A percentile compares a stretch with the other conserved stretches of the same genome.
phyloP scores from a whole-genome alignment of 768 basidiomycete species.

The Clitopilus passeckerianus region DNA sequence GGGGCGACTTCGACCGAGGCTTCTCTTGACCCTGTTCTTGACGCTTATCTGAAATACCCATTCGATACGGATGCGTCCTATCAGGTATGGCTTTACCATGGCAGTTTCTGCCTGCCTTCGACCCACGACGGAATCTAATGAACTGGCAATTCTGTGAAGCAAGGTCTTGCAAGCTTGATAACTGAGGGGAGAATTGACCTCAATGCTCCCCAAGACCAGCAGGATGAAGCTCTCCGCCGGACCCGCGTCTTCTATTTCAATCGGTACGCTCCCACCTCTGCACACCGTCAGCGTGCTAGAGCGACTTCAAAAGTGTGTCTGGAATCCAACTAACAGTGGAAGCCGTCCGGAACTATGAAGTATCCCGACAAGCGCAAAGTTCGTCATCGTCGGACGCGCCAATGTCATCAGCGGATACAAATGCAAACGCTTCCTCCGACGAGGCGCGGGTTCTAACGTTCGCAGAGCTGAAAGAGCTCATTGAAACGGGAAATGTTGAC shows the following conservation, averaged over 20 bases:
- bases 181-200: slow-evolving; percentile 31
- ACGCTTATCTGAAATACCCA: slow-evolving; percentile 35
- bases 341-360: not conserved
- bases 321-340: not conserved
- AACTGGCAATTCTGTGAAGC: slow-evolving; percentile 32
- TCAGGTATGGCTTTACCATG: slow-evolving; percentile 36
- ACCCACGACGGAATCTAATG: slow-evolving; percentile 6
- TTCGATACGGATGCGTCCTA: slow-evolving; percentile 56
- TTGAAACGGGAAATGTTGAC: slow-evolving; percentile 66
- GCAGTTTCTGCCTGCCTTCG: not conserved
- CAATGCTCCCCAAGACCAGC: slow-evolving; percentile 29
- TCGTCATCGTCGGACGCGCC: not conserved
- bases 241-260: slow-evolving; percentile 75
- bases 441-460: slow-evolving; percentile 49
- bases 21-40: slow-evolving; percentile 1
- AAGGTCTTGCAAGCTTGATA: slow-evolving; percentile 59
- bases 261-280: slow-evolving; percentile 25
- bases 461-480: slow-evolving; percentile 62
- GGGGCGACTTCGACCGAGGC: not conserved
- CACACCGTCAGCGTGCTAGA: not conserved
- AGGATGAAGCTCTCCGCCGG: slow-evolving; percentile 43
- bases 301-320: slow-evolving; percentile 1
- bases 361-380: not conserved
- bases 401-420: not conserved
- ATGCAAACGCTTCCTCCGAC: not conserved